phyloP scores from a whole-genome alignment of 2,329 filamentous ascomycete genomes.

The Aureobasidium lini region DNA sequence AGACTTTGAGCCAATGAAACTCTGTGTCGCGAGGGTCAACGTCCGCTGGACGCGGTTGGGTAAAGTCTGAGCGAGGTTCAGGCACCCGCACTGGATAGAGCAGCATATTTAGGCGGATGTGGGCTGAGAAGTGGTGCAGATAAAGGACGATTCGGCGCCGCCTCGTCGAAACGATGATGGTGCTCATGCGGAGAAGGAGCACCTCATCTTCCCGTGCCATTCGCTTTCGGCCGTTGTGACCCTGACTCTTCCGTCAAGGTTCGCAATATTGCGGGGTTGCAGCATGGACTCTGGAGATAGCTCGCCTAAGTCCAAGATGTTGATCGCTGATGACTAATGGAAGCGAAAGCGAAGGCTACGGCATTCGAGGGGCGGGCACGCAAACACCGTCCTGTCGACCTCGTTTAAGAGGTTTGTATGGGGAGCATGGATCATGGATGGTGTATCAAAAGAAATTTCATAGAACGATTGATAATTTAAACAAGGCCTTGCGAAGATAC shows the following conservation, averaged over 20 bases:
- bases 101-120: conserved; percentile 5
- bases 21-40: not conserved
- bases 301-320: not conserved
- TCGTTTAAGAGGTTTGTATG: not conserved
- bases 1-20: conserved; percentile 5
- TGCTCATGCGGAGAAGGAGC: not conserved
- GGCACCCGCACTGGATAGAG: not conserved
- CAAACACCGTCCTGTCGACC: not conserved
- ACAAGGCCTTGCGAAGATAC: conserved; percentile 4
- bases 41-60: not conserved
- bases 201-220: not conserved
- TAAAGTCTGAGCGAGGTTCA: not conserved
- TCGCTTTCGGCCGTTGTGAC: conserved; percentile 1
- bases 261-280: not conserved
- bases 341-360: not conserved
- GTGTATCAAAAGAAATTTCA: not conserved
- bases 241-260: not conserved
- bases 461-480: not conserved
- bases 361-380: not conserved
- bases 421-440: not conserved
- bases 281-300: not conserved
- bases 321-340: conserved; percentile 1
- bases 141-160: not conserved
- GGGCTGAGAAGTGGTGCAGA: not conserved
- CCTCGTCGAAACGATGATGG: not conserved